Conservation (phyloP, 768 basidiomycete species). For the Auricularia heimuer region DNA sequence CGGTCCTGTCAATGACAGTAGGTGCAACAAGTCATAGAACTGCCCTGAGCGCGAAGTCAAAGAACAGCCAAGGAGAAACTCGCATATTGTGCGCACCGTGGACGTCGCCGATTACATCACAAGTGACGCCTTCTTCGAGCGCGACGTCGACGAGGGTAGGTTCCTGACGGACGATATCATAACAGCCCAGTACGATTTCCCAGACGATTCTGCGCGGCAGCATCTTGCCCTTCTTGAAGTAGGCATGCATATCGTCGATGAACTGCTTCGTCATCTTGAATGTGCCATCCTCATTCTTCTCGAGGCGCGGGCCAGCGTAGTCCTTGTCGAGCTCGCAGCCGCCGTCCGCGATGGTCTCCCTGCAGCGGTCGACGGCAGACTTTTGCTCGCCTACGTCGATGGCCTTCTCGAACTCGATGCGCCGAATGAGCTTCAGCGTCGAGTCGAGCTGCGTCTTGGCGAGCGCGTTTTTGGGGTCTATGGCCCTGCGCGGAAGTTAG, state of each 20-base stretch:
- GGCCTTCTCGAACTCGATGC: conserved; percentile 91
- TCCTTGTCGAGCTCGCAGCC: conserved; percentile 66
- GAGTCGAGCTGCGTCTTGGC: conserved; percentile 73
- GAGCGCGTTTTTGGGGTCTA: conserved; percentile 81
- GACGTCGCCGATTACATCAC: conserved; percentile 94
- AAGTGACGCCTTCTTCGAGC: conserved; percentile 66
- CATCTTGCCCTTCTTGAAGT: conserved; percentile 93
- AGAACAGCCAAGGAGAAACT: background rate
- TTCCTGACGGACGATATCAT: conserved; percentile 63
- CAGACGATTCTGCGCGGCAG: conserved; percentile 83
- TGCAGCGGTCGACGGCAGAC: conserved; percentile 60
- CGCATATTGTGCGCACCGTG: conserved; percentile 48
- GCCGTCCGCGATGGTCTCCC: conserved; percentile 71
- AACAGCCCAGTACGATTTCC: conserved; percentile 90
- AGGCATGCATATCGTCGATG: conserved; percentile 74
- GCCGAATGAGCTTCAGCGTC: conserved; percentile 84
- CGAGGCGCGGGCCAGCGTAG: conserved; percentile 69
- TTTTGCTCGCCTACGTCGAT: conserved; percentile 91
- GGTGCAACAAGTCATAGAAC: conserved; percentile 87
- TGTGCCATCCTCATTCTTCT: conserved; percentile 48
- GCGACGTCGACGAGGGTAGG: conserved; percentile 71
- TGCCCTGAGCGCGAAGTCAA: conserved; percentile 46
- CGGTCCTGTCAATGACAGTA: conserved; percentile 75
- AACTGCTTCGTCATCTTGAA: conserved; percentile 62
- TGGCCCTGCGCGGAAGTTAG: conserved; percentile 13